Evolutionary conservation across 2,329 filamentous ascomycete genomes (phyloP), one percentile per base, ranked within the genome.

Genomic region (Annulohypoxylon truncatum): DNA sequence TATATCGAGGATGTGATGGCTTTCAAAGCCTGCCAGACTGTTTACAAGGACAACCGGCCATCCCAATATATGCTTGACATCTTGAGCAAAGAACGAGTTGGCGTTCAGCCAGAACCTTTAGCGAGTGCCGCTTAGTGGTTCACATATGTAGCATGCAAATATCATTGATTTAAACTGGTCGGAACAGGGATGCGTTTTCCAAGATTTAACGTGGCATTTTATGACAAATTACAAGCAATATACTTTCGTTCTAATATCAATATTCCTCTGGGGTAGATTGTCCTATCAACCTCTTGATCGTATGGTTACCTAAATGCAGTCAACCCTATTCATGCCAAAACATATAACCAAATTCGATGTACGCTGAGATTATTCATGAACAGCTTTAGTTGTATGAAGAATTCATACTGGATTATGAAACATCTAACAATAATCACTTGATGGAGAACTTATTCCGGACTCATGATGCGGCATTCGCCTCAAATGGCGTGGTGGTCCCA

Each of bases 11-110:
- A 91, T 75, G 94, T 98, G 33, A 86, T 89, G 79, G 88, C 92
- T 77, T 97, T 95, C 88, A 98, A 97, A 90, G 87, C 90, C 74
- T 90, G 86, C 79, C 91, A 96, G 81, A 83, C 87, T 57, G 86
- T 90, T 60, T 92, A 91, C 79, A 92, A 92, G 82, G 93, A 95
- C 81, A 97, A 93, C 85, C 89, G 91, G 73, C 95, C 95, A 28
- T 94, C 89, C 73, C 92, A 94, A 74, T 86, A 97, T 63, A 86
- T 98, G 78, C 91, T 97, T 20, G 95, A 98, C 78, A 87, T 98
- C 71, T 83, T 99, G 69, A 91, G 92, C 80, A 97, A 95, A 86
- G 94, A 97, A 86, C 91, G 96, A 76, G 94, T 99, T 56, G 96
- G 94, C 74, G 96, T 98, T 33, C 88, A 91, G 79, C 89, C 90